Base-by-base conservation (phyloP, 345 rosid genomes). In the Hirschfeldia incana region DNA sequence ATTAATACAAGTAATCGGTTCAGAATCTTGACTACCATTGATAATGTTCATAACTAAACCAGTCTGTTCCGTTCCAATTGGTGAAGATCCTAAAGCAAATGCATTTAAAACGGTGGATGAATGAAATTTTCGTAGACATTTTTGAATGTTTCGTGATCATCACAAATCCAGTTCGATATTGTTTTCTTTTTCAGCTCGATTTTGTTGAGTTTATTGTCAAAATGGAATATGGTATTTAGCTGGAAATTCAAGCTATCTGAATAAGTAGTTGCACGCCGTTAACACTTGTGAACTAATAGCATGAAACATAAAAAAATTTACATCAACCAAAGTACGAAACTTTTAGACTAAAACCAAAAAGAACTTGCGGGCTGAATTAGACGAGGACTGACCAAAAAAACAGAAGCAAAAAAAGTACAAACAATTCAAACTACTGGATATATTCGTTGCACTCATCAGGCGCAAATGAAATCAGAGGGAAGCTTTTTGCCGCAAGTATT, bases 391-490 rank as follows among this genome's bases (percentile, higher is more conserved):
- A 61, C 17, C 28, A 34, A 17, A 60, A 33, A 58, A 62, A 60
- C 78, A 61, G 65, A 74, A 74, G 28, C 28, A 58, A 67, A 55
- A 17, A 17, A 17, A 55, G 26, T 3, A 37, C 46, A 34, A 28
- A 16, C 44, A 74, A 64, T 21, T 5, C 7, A 37, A 61, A 49
- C 11, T 55, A 74, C 51, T 42, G 0, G 74, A 51, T 11, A 4
- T 3, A 15, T 34, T 6, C 29, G 36, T 34, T 17, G n/a, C 4
- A 17, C 21, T 64, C 30, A 55, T 85, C 65, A 89, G 12, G 90
- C 86, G 76, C 92, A 91, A 57, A 85, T 81, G 73, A 86, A 91
- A 72, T 83, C 89, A 68, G 97, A 88, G 5, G 97, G 94, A n/a
- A 89, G 88, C 39, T 78, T 67, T 83, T 86, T 89, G 67, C 94